Percentiles rank a stretch among this genome's conserved stretches.
Conservation (phyloP, 331 rosid species). For the Quercus phellos region DNA sequence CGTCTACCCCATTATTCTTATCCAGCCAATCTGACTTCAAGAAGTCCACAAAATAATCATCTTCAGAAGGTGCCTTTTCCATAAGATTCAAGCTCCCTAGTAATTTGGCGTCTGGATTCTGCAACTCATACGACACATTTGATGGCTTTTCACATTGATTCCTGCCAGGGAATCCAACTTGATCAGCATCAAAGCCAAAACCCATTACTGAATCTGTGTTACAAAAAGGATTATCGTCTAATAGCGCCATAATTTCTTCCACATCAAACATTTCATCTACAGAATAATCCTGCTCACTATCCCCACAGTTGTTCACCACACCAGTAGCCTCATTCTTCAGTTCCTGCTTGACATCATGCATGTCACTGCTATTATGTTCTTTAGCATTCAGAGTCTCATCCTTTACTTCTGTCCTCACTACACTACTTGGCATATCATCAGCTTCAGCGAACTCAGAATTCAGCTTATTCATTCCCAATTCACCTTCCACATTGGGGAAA, state of each 20-base stretch:
- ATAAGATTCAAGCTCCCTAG: slow-evolving; percentile 57
- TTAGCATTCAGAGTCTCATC: background rate
- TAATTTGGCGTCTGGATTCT: slow-evolving; percentile 64
- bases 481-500: slow-evolving; percentile 14
- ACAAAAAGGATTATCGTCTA: slow-evolving; percentile 32
- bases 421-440: slow-evolving; percentile 12
- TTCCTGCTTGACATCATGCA: slow-evolving; percentile 23
- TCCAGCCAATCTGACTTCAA: slow-evolving; percentile 41
- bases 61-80: slow-evolving; percentile 42
- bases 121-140: slow-evolving; percentile 39
- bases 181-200: slow-evolving; percentile 14
- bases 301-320: slow-evolving; percentile 19
- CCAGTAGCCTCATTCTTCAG: slow-evolving; percentile 29
- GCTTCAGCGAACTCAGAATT: slow-evolving; percentile 12
- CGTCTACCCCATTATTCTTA: slow-evolving; percentile 16
- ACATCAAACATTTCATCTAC: slow-evolving; percentile 58
- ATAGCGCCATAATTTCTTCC: slow-evolving; percentile 48
- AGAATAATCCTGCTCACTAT: slow-evolving; percentile 22
- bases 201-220: slow-evolving; percentile 21
- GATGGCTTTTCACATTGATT: slow-evolving; percentile 28
- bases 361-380: background rate
- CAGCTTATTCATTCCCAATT: slow-evolving; percentile 7
- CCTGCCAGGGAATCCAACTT: background rate
- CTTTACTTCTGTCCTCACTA: background rate
- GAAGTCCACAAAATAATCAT: slow-evolving; percentile 59